Base-by-base conservation (phyloP, 306 rosid species). In the Comarum palustre region DNA sequence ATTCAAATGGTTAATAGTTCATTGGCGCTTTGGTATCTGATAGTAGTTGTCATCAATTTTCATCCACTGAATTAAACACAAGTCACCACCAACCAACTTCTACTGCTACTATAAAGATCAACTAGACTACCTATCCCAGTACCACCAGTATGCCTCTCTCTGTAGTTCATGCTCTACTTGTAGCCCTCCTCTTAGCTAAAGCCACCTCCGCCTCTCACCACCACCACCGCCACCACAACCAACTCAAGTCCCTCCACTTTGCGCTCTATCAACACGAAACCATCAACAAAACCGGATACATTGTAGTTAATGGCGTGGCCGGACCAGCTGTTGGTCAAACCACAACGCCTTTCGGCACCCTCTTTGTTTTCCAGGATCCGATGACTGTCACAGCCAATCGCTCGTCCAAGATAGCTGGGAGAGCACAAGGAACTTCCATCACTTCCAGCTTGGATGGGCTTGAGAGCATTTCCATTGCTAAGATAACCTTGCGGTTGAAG, bases 371-470 rank as follows among this genome's bases (percentile, higher is more conserved):
- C 72, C 87, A 85, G 48, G 96, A 92, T 60, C 85, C 86, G 14
- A 72, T 92, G 77, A 92, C 92, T 8, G 72, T 54, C 42, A 20
- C 81, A 3, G 34, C 86, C 8, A 83, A 78, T 19, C 38, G 72
- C 11, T 81, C 89, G 6, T 92, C 98, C 0, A 90, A 88, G 39
- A 52, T 61, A 1, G 79, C 84, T 4, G 96, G 92, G 25, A 86
- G 70, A 14, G 78, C 89, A 0, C 87, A 90, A 79, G 98, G 96
- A 34, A 85, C 88, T 39, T 16, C 92, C 51, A 61, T 90, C 48
- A 88, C 96, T 4, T 86, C 96, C 4, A 25, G 92, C 74, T 38
- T 90, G 0, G 96, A 92, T 38, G 96, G 96, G 13, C 86, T 92
- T 15, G 79, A 24, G 4, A 82, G 90, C 84, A 76, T 90, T 60